A percentile compares a stretch with the other conserved stretches of the same genome.
Evolutionary conservation across 1,284 basidiomycete genomes (phyloP).

Genomic region (Grifola frondosa): DNA sequence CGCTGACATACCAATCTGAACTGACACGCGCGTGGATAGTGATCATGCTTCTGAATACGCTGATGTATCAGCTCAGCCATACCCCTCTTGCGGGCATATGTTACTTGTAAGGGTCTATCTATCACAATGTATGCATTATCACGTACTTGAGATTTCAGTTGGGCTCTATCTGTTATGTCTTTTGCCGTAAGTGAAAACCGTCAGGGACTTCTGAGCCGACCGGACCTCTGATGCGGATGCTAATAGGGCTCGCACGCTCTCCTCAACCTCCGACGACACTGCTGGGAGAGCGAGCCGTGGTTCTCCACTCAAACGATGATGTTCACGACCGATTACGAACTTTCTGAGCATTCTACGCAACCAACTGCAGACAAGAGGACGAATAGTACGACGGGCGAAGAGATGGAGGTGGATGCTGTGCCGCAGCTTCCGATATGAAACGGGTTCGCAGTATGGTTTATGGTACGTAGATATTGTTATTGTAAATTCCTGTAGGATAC

Average conservation of each 20-base stretch:
- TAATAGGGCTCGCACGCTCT: constrained; percentile 11
- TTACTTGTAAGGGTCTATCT: constrained; percentile 8
- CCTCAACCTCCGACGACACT: constrained; percentile 12
- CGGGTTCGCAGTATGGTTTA: too few species aligned
- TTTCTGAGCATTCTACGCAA: too few species aligned
- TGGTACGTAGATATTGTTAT: too few species aligned
- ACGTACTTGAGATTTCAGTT: constrained; percentile 4
- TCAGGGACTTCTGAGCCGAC: neutral
- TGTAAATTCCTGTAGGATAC: too few species aligned
- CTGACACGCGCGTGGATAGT: neutral
- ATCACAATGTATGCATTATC: neutral
- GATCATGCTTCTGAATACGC: constrained; percentile 11
- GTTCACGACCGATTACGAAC: too few species aligned
- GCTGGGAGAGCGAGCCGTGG: too few species aligned
- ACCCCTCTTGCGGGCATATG: constrained; percentile 9
- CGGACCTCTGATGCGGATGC: neutral
- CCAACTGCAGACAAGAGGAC: too few species aligned
- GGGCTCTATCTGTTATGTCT: constrained; percentile 15
- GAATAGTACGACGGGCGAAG: too few species aligned
- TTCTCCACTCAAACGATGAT: too few species aligned
- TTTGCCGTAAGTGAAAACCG: constrained; percentile 10
- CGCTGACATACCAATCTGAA: neutral
- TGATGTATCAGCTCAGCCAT: constrained; percentile 9
- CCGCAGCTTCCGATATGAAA: too few species aligned
- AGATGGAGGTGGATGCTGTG: too few species aligned